These are phyloP conservation scores for Saksenaea vasiformis DNA, from an alignment of 371 early-diverging fungal species.

Conservation along the genomic window DNA sequence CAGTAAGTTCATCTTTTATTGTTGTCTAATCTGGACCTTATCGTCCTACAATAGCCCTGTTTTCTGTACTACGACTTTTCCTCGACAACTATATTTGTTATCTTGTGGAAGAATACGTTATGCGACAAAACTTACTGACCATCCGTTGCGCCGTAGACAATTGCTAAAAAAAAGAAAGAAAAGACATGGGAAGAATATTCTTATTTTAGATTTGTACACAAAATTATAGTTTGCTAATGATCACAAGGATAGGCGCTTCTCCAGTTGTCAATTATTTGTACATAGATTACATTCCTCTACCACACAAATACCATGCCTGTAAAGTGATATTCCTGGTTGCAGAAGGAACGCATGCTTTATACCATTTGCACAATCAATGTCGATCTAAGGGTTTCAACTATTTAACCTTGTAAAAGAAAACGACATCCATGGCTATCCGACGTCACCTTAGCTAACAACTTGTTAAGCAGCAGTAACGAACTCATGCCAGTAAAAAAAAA, in stretches of 20 bases:
- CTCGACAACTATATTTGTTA: constrained; percentile 57
- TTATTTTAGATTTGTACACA: not conserved
- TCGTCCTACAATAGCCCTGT: not conserved
- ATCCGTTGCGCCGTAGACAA: not conserved
- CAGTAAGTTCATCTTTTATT: not conserved
- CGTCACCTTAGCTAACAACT: not conserved
- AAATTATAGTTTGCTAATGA: not conserved
- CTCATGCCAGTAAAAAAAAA: not conserved
- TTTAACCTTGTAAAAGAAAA: no score
- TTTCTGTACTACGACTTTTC: constrained; percentile 33
- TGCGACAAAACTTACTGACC: not conserved
- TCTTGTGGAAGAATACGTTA: constrained; percentile 51
- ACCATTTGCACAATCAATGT: no score
- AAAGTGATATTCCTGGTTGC: no score
- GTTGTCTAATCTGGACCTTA: not conserved
- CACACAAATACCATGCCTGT: no score
- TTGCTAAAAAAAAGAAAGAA: not conserved
- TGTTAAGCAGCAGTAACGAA: not conserved
- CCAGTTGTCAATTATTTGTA: not conserved
- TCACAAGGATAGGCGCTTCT: not conserved
- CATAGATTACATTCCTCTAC: not conserved
- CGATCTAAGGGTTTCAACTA: no score
- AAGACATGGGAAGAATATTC: not conserved
- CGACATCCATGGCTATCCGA: no score
- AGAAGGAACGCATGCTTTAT: no score